Base-by-base conservation (phyloP, 176 grass and related monocot species). In the Bromus sterilis region DNA sequence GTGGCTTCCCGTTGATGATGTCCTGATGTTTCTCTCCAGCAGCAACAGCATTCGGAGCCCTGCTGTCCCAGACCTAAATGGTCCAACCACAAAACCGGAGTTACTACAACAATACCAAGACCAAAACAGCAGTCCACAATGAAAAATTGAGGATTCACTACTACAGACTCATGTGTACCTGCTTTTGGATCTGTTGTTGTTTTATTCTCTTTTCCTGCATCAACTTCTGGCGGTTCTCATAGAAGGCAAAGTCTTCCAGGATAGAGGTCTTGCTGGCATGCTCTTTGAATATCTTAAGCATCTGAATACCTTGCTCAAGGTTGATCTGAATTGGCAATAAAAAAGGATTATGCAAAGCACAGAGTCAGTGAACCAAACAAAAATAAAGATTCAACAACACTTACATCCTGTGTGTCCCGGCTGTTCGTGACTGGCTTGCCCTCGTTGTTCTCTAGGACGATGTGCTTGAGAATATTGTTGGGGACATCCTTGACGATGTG, bases 201-300 rank as follows among this genome's bases (percentile, higher is more conserved):
- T 99, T 91, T 36, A 71, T 87, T 67, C 87, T 88, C 39, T 90
- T 99, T 14, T 95, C 96, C 77, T 99, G 91, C 93, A 99, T 95
- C 79, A 87, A 66, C 73, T 90, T 93, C 81, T 99, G 93, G 7
- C 96, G 96, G 67, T 84, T 91, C 76, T 99, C 96, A 74, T 99
- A 99, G 76, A 99, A 99, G 32, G 61, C 40, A 0, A 99, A 99
- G 87, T 99, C 96, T 34, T 99, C 96, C 30, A 93, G 58, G 71
- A 99, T 91, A 75, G 86, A 95, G 29, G 90, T 93, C 82, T 91
- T 95, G 61, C 88, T 86, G 9, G 71, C 83, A 83, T 95, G 84
- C 59, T 99, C 93, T 80, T 95, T 99, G 76, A 95, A 99, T 79
- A 95, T 95, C 61, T 93, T 95, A 1, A 99, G 84, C 90, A 99